Evolutionary conservation across 331 rosid species (phyloP).

Genomic region (Telfairia occidentalis): DNA sequence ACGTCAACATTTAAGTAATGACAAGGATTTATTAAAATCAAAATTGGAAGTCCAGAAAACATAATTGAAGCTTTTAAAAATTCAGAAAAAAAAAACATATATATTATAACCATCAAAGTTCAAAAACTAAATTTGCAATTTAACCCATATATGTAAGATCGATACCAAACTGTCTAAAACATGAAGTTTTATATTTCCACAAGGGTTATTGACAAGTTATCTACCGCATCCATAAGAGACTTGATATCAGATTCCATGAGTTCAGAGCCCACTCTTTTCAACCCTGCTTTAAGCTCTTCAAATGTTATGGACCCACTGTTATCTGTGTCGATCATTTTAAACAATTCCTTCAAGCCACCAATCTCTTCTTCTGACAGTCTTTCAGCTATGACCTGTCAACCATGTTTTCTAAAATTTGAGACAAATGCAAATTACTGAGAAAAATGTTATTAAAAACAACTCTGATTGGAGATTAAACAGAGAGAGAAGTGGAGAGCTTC

Average conservation of each 20-base stretch:
- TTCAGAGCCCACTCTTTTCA: constrained; percentile 66
- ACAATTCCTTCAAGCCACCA: constrained; percentile 79
- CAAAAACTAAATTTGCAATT: background rate
- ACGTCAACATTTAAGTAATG: background rate
- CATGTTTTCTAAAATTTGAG: background rate
- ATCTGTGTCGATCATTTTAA: constrained; percentile 80
- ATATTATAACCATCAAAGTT: background rate
- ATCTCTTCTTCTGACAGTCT: constrained; percentile 91
- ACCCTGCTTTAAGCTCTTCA: constrained; percentile 78
- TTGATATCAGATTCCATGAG: constrained; percentile 79
- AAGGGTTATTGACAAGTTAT: constrained; percentile 21
- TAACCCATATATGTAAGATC: background rate
- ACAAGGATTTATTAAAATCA: background rate
- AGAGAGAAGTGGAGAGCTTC: background rate
- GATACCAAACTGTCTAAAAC: background rate
- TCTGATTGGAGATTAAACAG: background rate
- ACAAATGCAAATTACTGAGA: background rate
- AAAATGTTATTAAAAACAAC: background rate
- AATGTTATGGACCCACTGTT: constrained; percentile 71
- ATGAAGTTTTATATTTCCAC: background rate
- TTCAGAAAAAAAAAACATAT: background rate
- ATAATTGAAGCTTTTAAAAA: background rate
- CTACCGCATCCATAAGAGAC: constrained; percentile 81
- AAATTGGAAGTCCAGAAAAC: background rate
- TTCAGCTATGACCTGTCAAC: constrained; percentile 71